Percentiles rank a stretch among this genome's conserved stretches.
phyloP scores from a whole-genome alignment of 1,139 yeast species.

The Yamadazyma kanchanaburiensis region DNA sequence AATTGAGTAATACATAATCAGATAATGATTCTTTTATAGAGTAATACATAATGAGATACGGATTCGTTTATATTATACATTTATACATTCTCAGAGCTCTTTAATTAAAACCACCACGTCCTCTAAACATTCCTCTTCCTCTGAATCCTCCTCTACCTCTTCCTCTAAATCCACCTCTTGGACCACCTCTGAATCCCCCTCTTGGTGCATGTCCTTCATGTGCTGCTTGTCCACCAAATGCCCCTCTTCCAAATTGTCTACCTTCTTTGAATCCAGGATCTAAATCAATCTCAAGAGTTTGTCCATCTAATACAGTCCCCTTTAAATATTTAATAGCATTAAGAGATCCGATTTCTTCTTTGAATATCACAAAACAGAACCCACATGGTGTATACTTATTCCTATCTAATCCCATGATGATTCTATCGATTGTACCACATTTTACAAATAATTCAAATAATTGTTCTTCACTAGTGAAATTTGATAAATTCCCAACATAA shows the following conservation, averaged over 20 bases:
- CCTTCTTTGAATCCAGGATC: conserved; percentile 97
- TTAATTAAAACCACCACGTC: conserved; percentile 21
- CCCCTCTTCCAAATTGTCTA: conserved; percentile 90
- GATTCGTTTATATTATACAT: too few relatives aligned
- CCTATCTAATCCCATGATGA: conserved; percentile 92
- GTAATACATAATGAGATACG: too few relatives aligned
- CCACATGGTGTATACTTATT: conserved; percentile 92
- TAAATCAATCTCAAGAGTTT: conserved; percentile 74
- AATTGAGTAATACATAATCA: too few relatives aligned
- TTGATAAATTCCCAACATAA: conserved; percentile 81
- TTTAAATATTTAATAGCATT: conserved; percentile 79
- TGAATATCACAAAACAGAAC: conserved; percentile 84
- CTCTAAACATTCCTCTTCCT: conserved; percentile 29
- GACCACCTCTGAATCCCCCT: conserved; percentile 24
- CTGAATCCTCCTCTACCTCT: conserved; percentile 19
- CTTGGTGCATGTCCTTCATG: conserved; percentile 29
- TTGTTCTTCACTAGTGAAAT: conserved; percentile 92
- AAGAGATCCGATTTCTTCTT: conserved; percentile 63
- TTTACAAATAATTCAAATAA: conserved; percentile 79
- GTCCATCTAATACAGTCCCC: conserved; percentile 79
- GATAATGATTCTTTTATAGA: too few relatives aligned
- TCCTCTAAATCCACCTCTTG: conserved; percentile 22
- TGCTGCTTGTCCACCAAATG: conserved; percentile 77
- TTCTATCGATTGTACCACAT: conserved; percentile 72
- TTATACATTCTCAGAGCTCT: too few relatives aligned